phyloP scores from a whole-genome alignment of 805 yeast species.

The Candida methanosorbosa region DNA sequence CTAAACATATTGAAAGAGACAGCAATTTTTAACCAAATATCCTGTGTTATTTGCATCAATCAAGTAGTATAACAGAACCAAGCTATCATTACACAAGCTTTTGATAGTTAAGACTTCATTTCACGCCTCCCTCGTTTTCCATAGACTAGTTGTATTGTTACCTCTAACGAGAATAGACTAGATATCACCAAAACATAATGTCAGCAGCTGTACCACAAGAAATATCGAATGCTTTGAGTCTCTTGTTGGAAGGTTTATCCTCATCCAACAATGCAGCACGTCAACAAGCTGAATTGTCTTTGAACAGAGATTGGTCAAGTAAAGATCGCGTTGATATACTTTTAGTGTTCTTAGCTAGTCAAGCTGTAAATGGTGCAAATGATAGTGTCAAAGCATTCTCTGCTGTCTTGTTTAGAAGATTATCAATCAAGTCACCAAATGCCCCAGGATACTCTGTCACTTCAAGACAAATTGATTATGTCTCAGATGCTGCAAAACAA shows the following conservation, averaged over 20 bases:
- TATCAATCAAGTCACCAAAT: slow-evolving; percentile 74
- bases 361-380: slow-evolving; percentile 55
- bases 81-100: no score
- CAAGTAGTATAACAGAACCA: no score
- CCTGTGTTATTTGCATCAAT: no score
- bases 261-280: slow-evolving; percentile 74
- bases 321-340: slow-evolving; percentile 59
- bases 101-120: no score
- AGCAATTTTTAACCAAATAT: no score
- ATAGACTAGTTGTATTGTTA: no score
- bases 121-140: no score
- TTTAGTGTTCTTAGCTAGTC: slow-evolving; percentile 73
- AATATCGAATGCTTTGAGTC: slow-evolving; percentile 41
- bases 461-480: slow-evolving; percentile 69
- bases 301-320: slow-evolving; percentile 72
- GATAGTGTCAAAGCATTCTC: slow-evolving; percentile 60
- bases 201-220: slow-evolving; percentile 48
- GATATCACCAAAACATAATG: no score
- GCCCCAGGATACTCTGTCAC: slow-evolving; percentile 50
- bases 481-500: slow-evolving; percentile 46
- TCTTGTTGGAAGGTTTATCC: slow-evolving; percentile 58
- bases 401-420: slow-evolving; percentile 84
- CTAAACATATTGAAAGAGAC: no score
- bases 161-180: no score
- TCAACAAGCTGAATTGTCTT: slow-evolving; percentile 61